Conservation (phyloP, 352 stramenopile genomes). For the Blastocystis sp. region DNA sequence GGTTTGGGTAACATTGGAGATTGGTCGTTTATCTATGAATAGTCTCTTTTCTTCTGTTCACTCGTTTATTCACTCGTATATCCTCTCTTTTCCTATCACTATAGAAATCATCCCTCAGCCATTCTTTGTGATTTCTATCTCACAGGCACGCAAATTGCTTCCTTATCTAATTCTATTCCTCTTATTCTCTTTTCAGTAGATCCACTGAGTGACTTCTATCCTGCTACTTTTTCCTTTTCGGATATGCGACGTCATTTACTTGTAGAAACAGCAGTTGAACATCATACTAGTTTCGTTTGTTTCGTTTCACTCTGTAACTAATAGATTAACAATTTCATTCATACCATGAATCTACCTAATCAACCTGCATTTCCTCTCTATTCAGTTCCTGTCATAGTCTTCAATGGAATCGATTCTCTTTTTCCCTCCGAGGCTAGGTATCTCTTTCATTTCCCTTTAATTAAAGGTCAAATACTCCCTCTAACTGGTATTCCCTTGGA, state of each 20-base stretch:
- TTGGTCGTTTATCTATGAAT: conserved; percentile 5
- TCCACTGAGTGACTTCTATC: neutral
- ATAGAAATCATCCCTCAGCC: neutral
- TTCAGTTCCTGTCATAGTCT: conserved; percentile 12
- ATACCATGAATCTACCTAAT: neutral
- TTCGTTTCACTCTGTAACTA: neutral
- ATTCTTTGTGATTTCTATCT: conserved; percentile 40
- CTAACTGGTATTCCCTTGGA: neutral
- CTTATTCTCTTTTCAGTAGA: conserved; percentile 32
- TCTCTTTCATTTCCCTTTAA: neutral
- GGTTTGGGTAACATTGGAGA: neutral
- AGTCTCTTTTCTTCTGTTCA: neutral
- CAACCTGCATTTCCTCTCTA: conserved; percentile 8
- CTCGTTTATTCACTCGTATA: neutral
- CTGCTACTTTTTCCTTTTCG: neutral
- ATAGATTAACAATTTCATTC: conserved; percentile 4
- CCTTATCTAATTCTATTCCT: neutral
- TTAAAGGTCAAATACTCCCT: neutral
- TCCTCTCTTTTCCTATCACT: neutral
- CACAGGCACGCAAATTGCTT: conserved; percentile 2
- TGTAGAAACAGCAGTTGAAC: neutral
- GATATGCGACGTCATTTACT: conserved; percentile 9
- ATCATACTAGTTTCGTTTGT: neutral
- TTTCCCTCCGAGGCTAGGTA: neutral
- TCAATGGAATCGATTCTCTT: neutral